A percentile compares a stretch with the other conserved stretches of the same genome.
Conservation (phyloP, 2,329 filamentous ascomycete genomes). For the Penicillium brevicompactum region DNA sequence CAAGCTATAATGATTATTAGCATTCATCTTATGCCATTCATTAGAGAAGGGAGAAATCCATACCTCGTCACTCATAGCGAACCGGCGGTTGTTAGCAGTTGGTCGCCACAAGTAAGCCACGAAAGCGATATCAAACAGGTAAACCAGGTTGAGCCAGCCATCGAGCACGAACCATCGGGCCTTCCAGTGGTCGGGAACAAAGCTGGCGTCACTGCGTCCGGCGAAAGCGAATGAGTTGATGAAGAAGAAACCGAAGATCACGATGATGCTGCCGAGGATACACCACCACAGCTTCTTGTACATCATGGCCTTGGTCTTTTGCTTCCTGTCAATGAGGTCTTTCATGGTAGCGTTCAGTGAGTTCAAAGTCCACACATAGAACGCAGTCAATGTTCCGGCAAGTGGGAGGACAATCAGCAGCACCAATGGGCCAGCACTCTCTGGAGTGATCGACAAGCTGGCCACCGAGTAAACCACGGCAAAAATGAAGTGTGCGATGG, state of each 20-base stretch:
- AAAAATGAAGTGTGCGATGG: constrained; percentile 91
- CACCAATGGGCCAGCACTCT: constrained; percentile 85
- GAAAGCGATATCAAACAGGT: constrained; percentile 89
- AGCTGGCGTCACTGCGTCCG: constrained; percentile 79
- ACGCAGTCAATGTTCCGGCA: constrained; percentile 87
- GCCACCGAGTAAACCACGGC: constrained; percentile 91
- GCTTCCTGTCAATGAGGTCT: constrained; percentile 90
- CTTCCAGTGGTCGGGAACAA: constrained; percentile 96
- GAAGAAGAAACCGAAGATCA: constrained; percentile 98
- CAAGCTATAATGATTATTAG: constrained; percentile 61
- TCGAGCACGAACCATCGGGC: constrained; percentile 96
- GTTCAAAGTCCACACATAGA: constrained; percentile 98
- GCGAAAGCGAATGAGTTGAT: constrained; percentile 96
- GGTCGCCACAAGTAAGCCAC: constrained; percentile 96
- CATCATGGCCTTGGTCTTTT: constrained; percentile 91
- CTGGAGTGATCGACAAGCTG: constrained; percentile 84
- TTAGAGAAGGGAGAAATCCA: constrained; percentile 18
- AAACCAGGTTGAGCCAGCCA: constrained; percentile 95
- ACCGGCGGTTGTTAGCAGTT: constrained; percentile 92
- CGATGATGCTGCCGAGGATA: constrained; percentile 85
- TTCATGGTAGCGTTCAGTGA: constrained; percentile 94
- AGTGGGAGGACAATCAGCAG: constrained; percentile 91
- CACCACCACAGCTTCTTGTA: constrained; percentile 99
- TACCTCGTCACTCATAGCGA: constrained; percentile 97
- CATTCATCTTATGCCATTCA: neutral